These are phyloP conservation scores for Achaetomium macrosporum DNA, from an alignment of 2,329 filamentous ascomycete genomes.

Conservation along the genomic window DNA sequence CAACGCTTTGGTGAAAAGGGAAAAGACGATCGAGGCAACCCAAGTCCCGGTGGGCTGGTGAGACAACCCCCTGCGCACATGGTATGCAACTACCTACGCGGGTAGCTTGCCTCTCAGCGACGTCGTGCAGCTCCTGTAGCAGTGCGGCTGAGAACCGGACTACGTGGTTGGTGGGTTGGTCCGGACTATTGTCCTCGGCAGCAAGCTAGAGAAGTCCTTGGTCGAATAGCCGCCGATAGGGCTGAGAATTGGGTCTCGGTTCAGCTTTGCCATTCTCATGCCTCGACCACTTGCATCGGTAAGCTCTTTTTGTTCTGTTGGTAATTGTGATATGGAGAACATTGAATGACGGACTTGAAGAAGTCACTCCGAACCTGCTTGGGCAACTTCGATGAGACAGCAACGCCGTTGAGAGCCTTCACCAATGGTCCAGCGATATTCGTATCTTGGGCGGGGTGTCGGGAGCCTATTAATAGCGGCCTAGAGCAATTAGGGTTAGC, in stretches of 20 bases:
- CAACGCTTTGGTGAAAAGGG: neutral
- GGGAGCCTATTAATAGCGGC: neutral
- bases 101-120: neutral
- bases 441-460: neutral
- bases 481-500: neutral
- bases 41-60: neutral
- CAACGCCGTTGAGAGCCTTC: too few relatives aligned
- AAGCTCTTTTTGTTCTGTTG: too few relatives aligned
- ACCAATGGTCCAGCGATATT: too few relatives aligned
- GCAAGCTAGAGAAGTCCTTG: neutral
- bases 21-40: neutral
- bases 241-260: conserved; percentile 10
- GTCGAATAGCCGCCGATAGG: conserved; percentile 16
- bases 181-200: neutral
- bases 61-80: neutral
- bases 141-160: conserved; percentile 6
- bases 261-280: neutral
- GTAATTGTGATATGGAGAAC: too few relatives aligned
- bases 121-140: neutral
- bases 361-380: too few relatives aligned
- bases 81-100: neutral
- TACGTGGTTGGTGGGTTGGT: neutral
- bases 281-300: too few relatives aligned
- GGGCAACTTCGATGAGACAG: too few relatives aligned
- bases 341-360: too few relatives aligned